These are phyloP conservation scores for Amoebophrya sp. DNA, from an alignment of 169 alveolate species.

Conservation along the genomic window DNA sequence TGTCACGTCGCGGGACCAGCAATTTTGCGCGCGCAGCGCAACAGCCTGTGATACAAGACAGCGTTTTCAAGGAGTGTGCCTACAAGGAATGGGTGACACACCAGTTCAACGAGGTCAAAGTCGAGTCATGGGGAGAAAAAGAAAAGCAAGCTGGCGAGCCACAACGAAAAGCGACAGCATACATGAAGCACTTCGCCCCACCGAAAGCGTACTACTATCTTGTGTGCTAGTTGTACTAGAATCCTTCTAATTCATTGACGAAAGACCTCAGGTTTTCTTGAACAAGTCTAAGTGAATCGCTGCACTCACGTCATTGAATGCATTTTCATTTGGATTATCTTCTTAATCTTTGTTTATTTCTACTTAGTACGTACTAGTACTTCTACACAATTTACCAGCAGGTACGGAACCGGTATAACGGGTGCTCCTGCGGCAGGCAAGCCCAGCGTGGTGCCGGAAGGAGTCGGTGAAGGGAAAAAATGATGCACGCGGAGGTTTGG, in stretches of 20 bases:
- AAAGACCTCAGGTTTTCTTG: neutral
- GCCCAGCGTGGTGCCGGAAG: neutral
- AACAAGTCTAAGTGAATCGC: neutral
- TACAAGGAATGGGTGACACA: neutral
- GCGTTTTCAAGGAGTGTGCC: neutral
- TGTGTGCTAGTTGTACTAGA: neutral
- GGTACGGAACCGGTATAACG: neutral
- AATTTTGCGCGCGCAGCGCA: neutral
- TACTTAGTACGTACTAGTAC: no score
- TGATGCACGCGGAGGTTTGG: no score
- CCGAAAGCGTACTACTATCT: constrained; percentile 15
- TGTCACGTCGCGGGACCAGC: neutral
- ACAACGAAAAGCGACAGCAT: neutral
- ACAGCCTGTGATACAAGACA: neutral
- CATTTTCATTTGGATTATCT: no score
- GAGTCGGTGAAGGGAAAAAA: no score
- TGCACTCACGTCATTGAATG: no score
- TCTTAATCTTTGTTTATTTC: no score
- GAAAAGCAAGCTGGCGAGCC: no score
- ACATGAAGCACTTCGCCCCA: constrained; percentile 3
- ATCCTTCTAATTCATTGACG: neutral
- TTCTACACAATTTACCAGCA: neutral
- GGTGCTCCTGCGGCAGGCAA: neutral
- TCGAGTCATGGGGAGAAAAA: neutral
- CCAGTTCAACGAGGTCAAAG: neutral